Conservation (phyloP, 1,139 yeast genomes). For the Suhomyces guaymorum region DNA sequence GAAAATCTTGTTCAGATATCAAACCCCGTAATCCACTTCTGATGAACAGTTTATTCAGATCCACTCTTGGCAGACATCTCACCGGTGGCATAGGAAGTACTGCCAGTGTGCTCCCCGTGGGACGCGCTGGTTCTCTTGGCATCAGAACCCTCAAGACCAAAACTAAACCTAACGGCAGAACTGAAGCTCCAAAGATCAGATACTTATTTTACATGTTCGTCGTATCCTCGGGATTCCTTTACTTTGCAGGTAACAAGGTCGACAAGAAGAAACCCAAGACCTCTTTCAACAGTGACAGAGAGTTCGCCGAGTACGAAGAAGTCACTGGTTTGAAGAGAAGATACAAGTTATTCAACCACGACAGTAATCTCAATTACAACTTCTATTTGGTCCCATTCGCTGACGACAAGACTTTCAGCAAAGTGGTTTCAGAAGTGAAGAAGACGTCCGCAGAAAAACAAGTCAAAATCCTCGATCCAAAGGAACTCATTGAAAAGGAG, state of each 20-base stretch:
- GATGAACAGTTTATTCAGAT: slow-evolving; percentile 4
- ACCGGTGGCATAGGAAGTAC: no score
- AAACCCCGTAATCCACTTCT: background rate
- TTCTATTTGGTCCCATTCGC: slow-evolving; percentile 49
- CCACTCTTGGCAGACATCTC: slow-evolving; percentile 1
- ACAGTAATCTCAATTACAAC: slow-evolving; percentile 31
- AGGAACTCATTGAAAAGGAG: slow-evolving; percentile 45
- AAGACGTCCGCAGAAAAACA: slow-evolving; percentile 25
- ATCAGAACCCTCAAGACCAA: slow-evolving; percentile 3
- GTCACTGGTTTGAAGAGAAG: slow-evolving; percentile 58
- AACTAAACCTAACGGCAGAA: slow-evolving; percentile 4
- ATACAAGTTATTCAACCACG: slow-evolving; percentile 39
- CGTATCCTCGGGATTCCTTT: slow-evolving; percentile 55
- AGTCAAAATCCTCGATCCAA: slow-evolving; percentile 51
- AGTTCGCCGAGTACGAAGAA: slow-evolving; percentile 54
- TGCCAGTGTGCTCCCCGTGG: background rate
- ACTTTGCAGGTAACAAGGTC: slow-evolving; percentile 51
- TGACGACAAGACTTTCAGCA: slow-evolving; percentile 22
- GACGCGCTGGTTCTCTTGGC: slow-evolving; percentile 1
- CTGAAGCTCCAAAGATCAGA: slow-evolving; percentile 45
- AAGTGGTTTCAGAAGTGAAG: slow-evolving; percentile 22
- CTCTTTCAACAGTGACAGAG: slow-evolving; percentile 55
- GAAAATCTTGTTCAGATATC: slow-evolving; percentile 4
- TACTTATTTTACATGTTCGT: slow-evolving; percentile 51
- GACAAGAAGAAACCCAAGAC: slow-evolving; percentile 51